Evolutionary conservation across 2,329 filamentous ascomycete species (phyloP).

Genomic region (Penicillium sp.): DNA sequence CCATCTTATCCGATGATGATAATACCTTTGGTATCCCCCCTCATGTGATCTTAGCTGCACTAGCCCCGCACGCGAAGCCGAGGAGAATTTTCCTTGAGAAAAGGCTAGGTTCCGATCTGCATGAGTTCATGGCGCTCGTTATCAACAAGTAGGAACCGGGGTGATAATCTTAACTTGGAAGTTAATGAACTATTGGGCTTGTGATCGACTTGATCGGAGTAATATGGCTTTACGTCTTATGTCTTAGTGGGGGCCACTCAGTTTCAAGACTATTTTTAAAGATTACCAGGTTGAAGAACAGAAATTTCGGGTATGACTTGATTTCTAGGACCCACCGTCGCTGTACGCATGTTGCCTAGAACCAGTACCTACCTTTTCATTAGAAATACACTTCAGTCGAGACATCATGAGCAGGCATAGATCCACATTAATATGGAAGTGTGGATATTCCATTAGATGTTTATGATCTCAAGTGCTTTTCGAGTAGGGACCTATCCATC

Average conservation of each 20-base stretch:
- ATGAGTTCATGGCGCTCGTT: not conserved
- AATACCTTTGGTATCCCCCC: not conserved
- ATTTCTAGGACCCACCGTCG: not conserved
- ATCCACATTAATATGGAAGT: not conserved
- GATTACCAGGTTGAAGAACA: not conserved
- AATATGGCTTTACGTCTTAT: not conserved
- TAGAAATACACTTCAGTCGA: not conserved
- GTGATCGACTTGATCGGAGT: not conserved
- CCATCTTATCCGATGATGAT: not conserved
- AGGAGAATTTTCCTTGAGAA: not conserved
- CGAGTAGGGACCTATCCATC: constrained; percentile 29
- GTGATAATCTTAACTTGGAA: not conserved
- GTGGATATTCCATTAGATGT: not conserved
- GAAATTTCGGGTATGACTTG: not conserved
- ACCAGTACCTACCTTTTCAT: not conserved
- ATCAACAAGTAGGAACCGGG: not conserved
- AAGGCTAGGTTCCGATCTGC: not conserved
- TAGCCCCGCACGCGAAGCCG: constrained; percentile 4
- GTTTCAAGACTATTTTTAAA: not conserved
- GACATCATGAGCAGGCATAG: not conserved
- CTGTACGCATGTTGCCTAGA: not conserved
- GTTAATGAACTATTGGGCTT: not conserved
- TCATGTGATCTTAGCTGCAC: constrained; percentile 1
- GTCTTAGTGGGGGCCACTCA: not conserved
- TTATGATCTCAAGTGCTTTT: not conserved